A percentile compares a stretch with the other conserved stretches of the same genome.
Evolutionary conservation across 2,329 filamentous ascomycete species (phyloP).

Genomic region (Mariannaea sp.): DNA sequence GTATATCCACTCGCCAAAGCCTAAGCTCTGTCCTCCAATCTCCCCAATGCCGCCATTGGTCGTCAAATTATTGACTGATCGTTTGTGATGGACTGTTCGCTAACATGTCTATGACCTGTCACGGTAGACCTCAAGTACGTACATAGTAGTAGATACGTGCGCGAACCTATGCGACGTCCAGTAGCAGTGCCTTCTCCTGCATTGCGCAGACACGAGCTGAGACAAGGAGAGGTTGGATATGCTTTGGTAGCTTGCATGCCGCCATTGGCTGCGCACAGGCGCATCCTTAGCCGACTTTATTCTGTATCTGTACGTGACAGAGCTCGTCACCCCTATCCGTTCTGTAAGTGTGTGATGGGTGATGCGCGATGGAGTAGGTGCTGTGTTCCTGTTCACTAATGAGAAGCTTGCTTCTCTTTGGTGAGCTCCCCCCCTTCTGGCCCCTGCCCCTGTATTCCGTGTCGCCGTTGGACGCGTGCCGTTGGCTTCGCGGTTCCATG

Average conservation of each 20-base stretch:
- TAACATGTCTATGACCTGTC: too few relatives aligned
- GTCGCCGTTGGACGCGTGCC: not conserved
- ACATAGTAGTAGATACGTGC: too few relatives aligned
- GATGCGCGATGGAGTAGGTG: too few relatives aligned
- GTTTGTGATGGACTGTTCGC: not conserved
- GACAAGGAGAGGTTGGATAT: constrained; percentile 4
- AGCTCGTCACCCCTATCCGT: not conserved
- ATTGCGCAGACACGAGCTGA: constrained; percentile 1
- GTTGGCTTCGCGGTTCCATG: not conserved
- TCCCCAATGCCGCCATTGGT: constrained; percentile 2
- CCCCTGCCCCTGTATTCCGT: not conserved
- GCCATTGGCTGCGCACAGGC: constrained; percentile 5
- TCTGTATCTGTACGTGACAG: not conserved
- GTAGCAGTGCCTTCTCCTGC: not conserved
- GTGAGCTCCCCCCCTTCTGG: too few relatives aligned
- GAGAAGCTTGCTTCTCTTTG: too few relatives aligned
- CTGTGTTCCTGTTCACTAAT: too few relatives aligned
- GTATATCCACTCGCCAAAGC: not conserved
- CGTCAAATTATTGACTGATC: not conserved
- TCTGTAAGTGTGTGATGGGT: too few relatives aligned
- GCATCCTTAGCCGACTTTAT: constrained; percentile 4
- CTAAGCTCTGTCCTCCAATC: not conserved
- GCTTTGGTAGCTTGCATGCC: constrained; percentile 2
- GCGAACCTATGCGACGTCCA: too few relatives aligned
- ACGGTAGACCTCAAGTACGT: too few relatives aligned